phyloP scores from a whole-genome alignment of 208 protist species.

The Vickermania ingenoplastis region DNA sequence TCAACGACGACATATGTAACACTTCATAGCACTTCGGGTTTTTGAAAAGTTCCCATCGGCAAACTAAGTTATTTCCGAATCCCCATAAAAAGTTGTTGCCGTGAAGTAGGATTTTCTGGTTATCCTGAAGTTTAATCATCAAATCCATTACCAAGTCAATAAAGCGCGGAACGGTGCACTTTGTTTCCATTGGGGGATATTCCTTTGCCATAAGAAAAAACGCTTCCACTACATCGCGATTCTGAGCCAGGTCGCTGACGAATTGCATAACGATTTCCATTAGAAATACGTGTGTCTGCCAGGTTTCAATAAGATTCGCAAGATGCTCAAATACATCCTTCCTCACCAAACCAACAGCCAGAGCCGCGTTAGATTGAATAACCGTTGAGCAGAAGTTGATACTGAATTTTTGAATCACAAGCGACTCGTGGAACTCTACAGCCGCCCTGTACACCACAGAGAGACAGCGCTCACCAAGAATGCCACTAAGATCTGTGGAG shows the following conservation, averaged over 20 bases:
- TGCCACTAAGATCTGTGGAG: constrained; percentile 29
- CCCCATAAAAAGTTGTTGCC: constrained; percentile 77
- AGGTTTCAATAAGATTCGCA: constrained; percentile 34
- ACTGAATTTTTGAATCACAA: constrained; percentile 82
- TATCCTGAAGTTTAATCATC: constrained; percentile 63
- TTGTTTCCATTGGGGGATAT: constrained; percentile 8
- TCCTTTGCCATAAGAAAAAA: constrained; percentile 6
- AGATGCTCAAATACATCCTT: constrained; percentile 49
- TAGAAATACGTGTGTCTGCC: constrained; percentile 63
- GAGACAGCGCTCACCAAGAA: constrained; percentile 27
- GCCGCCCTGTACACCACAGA: constrained; percentile 39
- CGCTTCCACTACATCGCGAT: constrained; percentile 34
- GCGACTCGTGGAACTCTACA: constrained; percentile 34
- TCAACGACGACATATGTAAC: constrained; percentile 34
- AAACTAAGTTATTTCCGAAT: constrained; percentile 61
- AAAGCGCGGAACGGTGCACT: constrained; percentile 23
- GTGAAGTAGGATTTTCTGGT: constrained; percentile 57
- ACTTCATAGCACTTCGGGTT: constrained; percentile 54
- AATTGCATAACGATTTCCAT: constrained; percentile 74
- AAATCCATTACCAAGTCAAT: constrained; percentile 67
- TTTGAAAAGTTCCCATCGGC: constrained; percentile 55
- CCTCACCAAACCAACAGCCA: constrained; percentile 40
- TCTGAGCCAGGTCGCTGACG: constrained; percentile 51
- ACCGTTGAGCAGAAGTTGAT: constrained; percentile 61
- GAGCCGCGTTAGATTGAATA: constrained; percentile 22